Percentiles rank a stretch among this genome's conserved stretches.
Conservation (phyloP, 1,139 yeast genomes). For the Zhuliangozyma blackwelliae region DNA sequence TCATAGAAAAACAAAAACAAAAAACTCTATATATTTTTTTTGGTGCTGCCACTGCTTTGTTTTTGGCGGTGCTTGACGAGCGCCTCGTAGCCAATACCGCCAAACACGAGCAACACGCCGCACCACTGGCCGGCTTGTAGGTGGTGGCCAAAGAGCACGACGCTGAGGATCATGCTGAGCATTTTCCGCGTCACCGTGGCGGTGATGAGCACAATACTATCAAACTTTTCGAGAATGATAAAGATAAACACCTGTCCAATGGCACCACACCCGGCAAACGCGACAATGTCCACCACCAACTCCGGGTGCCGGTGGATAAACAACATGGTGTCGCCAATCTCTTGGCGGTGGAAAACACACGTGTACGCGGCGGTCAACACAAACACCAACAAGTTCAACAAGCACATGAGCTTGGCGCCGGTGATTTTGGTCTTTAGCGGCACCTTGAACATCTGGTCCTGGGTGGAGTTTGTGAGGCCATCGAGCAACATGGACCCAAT, state of each 20-base stretch:
- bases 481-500: constrained; percentile 69
- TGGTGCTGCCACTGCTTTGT: too few relatives aligned
- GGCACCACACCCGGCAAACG: constrained; percentile 80
- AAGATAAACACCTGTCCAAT: constrained; percentile 91
- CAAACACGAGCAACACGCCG: constrained; percentile 76
- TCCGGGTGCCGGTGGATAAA: constrained; percentile 41
- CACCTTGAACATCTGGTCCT: constrained; percentile 70
- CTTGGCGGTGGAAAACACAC: constrained; percentile 40
- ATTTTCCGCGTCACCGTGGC: constrained; percentile 95
- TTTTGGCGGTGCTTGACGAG: constrained; percentile 10
- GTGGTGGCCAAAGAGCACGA: constrained; percentile 75
- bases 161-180: constrained; percentile 91
- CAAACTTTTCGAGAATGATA: constrained; percentile 75
- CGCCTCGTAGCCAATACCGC: constrained; percentile 50
- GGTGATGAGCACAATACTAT: constrained; percentile 79
- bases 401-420: constrained; percentile 87
- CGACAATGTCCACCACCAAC: constrained; percentile 54
- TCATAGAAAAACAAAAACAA: too few relatives aligned
- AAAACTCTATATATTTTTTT: too few relatives aligned
- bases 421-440: constrained; percentile 19
- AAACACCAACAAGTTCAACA: constrained; percentile 60
- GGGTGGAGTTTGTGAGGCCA: constrained; percentile 91
- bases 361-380: constrained; percentile 38
- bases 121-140: constrained; percentile 65
- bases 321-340: constrained; percentile 42